phyloP scores from a whole-genome alignment of 2,329 filamentous ascomycete genomes.

The Phialophora chinensis region DNA sequence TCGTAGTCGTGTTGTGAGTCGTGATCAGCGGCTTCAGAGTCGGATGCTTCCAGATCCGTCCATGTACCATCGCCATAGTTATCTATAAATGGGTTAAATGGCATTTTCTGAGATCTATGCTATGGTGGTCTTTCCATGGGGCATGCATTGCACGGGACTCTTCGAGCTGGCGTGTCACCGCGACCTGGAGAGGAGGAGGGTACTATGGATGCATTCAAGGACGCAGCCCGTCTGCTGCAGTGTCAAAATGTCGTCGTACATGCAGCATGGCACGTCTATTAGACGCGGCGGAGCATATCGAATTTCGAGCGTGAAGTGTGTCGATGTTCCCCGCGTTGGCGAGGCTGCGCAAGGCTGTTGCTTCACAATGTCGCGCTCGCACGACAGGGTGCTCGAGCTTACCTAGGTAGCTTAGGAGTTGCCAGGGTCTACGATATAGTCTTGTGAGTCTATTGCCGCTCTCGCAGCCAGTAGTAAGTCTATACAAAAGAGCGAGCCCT shows the following conservation, averaged over 20 bases:
- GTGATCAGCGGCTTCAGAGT: neutral
- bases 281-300: neutral
- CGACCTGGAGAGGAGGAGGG: neutral
- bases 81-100: neutral
- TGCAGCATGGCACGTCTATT: neutral
- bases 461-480: neutral
- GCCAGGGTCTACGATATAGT: neutral
- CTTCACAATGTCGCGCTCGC: neutral
- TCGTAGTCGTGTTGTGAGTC: neutral
- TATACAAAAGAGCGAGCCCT: neutral
- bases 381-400: neutral
- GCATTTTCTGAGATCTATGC: neutral
- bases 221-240: neutral
- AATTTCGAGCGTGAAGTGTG: neutral
- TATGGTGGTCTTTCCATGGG: neutral
- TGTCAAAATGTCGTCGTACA: neutral
- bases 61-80: slow-evolving; percentile 2
- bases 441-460: neutral
- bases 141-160: neutral
- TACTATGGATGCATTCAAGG: neutral
- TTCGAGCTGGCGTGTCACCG: neutral
- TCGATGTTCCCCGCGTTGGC: slow-evolving; percentile 10
- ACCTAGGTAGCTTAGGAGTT: neutral
- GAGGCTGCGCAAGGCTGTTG: neutral
- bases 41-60: slow-evolving; percentile 10